phyloP scores from a whole-genome alignment of 345 rosid species.

The Populus nigra region DNA sequence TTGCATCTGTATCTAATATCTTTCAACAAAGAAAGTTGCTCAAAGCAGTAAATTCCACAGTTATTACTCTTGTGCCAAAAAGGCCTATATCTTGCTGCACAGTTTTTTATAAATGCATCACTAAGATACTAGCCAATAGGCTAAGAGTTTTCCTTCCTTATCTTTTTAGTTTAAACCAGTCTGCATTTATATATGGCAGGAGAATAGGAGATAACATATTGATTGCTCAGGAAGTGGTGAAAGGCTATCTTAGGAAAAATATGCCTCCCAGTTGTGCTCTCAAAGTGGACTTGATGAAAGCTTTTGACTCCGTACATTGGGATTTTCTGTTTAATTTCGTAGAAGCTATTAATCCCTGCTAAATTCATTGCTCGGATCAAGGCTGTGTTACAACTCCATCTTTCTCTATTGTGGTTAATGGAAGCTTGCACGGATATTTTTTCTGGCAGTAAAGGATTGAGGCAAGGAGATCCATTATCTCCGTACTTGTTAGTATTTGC shows the following conservation, averaged over 20 bases:
- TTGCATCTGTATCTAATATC: too few relatives aligned
- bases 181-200: too few relatives aligned
- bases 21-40: too few relatives aligned
- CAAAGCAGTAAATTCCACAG: too few relatives aligned
- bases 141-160: not conserved
- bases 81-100: too few relatives aligned
- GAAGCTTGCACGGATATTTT: not conserved
- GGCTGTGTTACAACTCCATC: not conserved
- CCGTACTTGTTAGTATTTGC: slow-evolving; percentile 1
- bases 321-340: not conserved
- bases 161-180: not conserved
- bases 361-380: not conserved
- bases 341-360: not conserved
- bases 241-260: not conserved
- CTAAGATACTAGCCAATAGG: too few relatives aligned
- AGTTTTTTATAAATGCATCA: too few relatives aligned
- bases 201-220: not conserved
- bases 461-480: not conserved
- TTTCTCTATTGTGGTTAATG: not conserved
- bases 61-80: too few relatives aligned
- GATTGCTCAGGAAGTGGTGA: not conserved
- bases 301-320: not conserved
- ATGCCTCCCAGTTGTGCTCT: not conserved
- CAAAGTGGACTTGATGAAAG: not conserved
- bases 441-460: not conserved